Evolutionary conservation across 164 flowering plant species (phyloP), one percentile per base, ranked within the genome.

Genomic region (Chimonanthus salicifolius): DNA sequence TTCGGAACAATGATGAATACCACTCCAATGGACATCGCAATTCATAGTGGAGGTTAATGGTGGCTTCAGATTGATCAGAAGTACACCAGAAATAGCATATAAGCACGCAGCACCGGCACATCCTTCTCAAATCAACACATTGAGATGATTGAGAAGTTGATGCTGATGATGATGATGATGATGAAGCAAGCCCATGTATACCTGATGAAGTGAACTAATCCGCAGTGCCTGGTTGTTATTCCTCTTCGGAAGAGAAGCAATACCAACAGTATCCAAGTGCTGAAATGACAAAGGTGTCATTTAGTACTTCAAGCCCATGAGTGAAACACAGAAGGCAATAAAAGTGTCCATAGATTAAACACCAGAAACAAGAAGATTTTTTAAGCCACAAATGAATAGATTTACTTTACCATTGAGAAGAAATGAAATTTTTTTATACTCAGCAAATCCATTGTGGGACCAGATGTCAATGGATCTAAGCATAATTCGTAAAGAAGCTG

Each of bases 131-230:
- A 33, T 33, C 33, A 33, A 33, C 33, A 33, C 33, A 33, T 33
- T 33, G 33, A 33, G 33, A 33, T 33, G 33, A 33, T 33, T 33
- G 33, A 33, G 33, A 33, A 33, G 33, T 33, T 33, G 33, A 33
- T 33, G 33, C 33, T 33, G 33, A 33, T 33, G 33, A 33, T 20
- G 21, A 20, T 20, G 21, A 20, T 33, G 33, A 33, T 33, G 33
- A 33, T 33, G 33, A 33, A 33, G 33, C 33, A 33, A 33, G 33
- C 33, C 33, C 33, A 68, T 49, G 48, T 16, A 70, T 68, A 94
- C 99, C 99, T 94, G 97, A 80, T 96, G 99, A 62, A 96, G 96
- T 4, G 97, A 88, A 82, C 97, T 90, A 75, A 91, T 88, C 60
- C 99, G 97, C 66, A 92, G 88, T 21, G 87, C 75, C 85, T 94